Base-by-base conservation (phyloP, 2,329 filamentous ascomycete genomes). In the Tolypocladium album region DNA sequence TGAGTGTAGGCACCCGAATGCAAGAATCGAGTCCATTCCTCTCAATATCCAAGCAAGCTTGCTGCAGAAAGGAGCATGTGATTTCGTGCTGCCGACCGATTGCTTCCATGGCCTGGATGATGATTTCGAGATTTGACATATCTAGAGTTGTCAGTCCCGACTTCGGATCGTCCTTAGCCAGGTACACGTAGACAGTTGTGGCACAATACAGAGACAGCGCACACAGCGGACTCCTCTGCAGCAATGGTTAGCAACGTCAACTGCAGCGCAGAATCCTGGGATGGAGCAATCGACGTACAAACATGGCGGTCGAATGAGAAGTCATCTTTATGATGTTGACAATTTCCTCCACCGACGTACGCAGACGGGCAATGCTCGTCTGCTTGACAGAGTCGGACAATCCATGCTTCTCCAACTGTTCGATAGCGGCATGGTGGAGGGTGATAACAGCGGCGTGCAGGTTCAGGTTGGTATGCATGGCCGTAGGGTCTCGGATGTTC, bases 381-480 rank as follows among this genome's bases (percentile, higher is more conserved):
- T 85, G 82, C 60, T 86, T 85, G 36, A 94, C 81, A 38, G 81
- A 79, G 1, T 81, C 76, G 0, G 86, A 81, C 58, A 95, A 74
- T 2, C 82, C 80, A 68, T 92, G 81, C 67, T 86, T 87, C 59
- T 92, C 88, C 0, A 88, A 88, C 69, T 89, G 92, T 73, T 92
- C 90, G 11, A 94, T 86, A 1, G 92, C 92, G 1, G 90, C 89
- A 72, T 95, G 90, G 68, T 97, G 92, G 6, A 97, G 78, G 70
- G 90, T 95, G 58, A 97, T 96, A 11, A 89, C 84, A 1, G 90
- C 88, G 0, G 92, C 91, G 68, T 97, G 92, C 3, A 97, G 83
- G 68, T 90, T 92, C 78, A 97, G 88, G 64, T 96, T 96, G 57
- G 87, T 80, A 69, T 96, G 92, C 0, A 96, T 82, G 8, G 90